Conservation (phyloP, 2,329 filamentous ascomycete species). For the Exutisphaerella laricina region DNA sequence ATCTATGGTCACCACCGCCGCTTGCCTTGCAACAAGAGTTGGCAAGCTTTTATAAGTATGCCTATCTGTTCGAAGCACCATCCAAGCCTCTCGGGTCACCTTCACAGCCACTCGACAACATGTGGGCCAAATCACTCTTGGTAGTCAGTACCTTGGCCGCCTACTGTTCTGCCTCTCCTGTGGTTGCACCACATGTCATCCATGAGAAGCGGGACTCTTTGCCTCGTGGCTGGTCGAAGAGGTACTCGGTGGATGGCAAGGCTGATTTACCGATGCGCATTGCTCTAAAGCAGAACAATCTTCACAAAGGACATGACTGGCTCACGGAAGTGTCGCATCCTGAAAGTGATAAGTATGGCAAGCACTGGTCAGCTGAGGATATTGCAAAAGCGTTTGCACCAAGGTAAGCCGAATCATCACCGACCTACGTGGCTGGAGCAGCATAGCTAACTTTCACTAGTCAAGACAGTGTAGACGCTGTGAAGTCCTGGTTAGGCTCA, state of each 20-base stretch:
- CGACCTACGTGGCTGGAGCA: too few species aligned
- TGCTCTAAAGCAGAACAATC: slow-evolving; percentile 33
- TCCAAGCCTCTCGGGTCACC: background rate
- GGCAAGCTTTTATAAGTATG: background rate
- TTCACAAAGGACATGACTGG: slow-evolving; percentile 30
- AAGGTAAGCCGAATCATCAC: slow-evolving; percentile 25
- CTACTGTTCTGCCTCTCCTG: slow-evolving; percentile 21
- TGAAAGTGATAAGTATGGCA: slow-evolving; percentile 38
- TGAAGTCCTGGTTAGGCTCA: slow-evolving; percentile 50
- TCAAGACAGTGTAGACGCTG: slow-evolving; percentile 44
- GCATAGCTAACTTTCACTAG: too few species aligned
- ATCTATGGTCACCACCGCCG: background rate
- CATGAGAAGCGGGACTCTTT: slow-evolving; percentile 30
- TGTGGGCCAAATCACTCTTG: slow-evolving; percentile 4
- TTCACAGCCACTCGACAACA: background rate
- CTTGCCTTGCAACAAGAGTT: background rate
- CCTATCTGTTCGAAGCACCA: background rate
- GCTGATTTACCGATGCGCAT: slow-evolving; percentile 33
- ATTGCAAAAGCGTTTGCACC: slow-evolving; percentile 42
- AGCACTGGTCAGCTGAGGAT: slow-evolving; percentile 40
- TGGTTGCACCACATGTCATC: slow-evolving; percentile 22
- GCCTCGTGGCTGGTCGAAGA: slow-evolving; percentile 28
- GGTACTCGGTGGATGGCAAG: slow-evolving; percentile 23
- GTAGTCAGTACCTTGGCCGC: slow-evolving; percentile 12
- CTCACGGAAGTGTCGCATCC: slow-evolving; percentile 40